Evolutionary conservation across 208 protist species (phyloP).

Genomic region (Porcisia deanei): DNA sequence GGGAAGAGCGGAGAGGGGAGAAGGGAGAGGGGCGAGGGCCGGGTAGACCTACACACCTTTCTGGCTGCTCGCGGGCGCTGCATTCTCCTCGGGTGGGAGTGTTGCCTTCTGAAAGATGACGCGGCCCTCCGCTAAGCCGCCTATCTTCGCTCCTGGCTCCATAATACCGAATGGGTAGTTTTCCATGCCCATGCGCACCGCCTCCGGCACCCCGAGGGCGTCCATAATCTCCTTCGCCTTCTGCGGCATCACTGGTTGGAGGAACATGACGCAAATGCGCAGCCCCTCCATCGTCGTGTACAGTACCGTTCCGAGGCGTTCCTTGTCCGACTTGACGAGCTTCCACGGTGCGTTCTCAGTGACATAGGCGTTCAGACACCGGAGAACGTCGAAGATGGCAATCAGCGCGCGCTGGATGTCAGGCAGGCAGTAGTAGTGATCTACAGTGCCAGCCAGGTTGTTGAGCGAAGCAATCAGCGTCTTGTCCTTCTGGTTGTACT

Average conservation of each 20-base stretch:
- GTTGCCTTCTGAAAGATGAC: constrained; percentile 77
- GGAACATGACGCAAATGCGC: constrained; percentile 76
- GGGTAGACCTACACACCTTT: constrained; percentile 18
- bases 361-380: constrained; percentile 89
- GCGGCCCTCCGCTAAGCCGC: constrained; percentile 45
- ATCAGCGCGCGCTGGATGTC: constrained; percentile 89
- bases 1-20: not conserved
- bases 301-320: constrained; percentile 82
- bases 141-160: constrained; percentile 59
- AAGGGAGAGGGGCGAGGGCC: not conserved
- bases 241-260: constrained; percentile 86
- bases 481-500: constrained; percentile 70
- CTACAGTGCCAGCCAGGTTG: constrained; percentile 67
- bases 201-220: constrained; percentile 77
- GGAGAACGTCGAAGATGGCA: constrained; percentile 87
- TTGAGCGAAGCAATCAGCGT: constrained; percentile 60
- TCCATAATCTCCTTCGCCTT: constrained; percentile 85
- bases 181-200: constrained; percentile 46
- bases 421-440: constrained; percentile 84
- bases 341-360: constrained; percentile 94
- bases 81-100: constrained; percentile 28
- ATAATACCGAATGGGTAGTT: constrained; percentile 76
- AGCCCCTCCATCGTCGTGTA: constrained; percentile 91
- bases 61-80: constrained; percentile 2
- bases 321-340: constrained; percentile 80